A percentile compares a stretch with the other conserved stretches of the same genome.
phyloP scores from a whole-genome alignment of 192 early-diverging fungal species.

The Coemansia sp. region DNA sequence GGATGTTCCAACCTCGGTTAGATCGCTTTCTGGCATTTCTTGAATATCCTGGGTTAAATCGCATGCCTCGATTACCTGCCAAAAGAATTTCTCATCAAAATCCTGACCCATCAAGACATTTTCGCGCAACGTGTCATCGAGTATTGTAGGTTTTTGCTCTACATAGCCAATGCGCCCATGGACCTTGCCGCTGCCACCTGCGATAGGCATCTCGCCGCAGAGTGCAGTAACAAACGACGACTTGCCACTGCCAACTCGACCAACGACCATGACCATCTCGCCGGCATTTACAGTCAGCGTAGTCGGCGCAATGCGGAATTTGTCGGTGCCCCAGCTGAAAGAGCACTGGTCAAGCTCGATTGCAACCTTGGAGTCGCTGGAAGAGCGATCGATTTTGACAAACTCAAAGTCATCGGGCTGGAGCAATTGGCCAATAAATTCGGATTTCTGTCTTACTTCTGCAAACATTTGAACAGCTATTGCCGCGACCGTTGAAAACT shows the following conservation, averaged over 20 bases:
- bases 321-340: conserved; percentile 29
- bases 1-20: conserved; percentile 57
- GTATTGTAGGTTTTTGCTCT: conserved; percentile 41
- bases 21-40: conserved; percentile 31
- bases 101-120: conserved; percentile 44
- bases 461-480: neutral
- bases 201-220: conserved; percentile 83
- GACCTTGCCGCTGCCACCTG: conserved; percentile 64
- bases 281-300: conserved; percentile 60
- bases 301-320: conserved; percentile 61
- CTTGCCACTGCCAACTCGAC: conserved; percentile 78
- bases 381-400: neutral
- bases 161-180: conserved; percentile 59
- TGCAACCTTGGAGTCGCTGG: neutral
- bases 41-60: conserved; percentile 30
- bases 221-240: conserved; percentile 62
- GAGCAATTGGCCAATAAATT: conserved; percentile 4
- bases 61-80: conserved; percentile 25
- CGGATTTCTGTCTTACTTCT: neutral
- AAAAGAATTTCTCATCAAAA: conserved; percentile 31
- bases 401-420: neutral
- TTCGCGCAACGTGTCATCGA: conserved; percentile 46
- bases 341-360: conserved; percentile 20
- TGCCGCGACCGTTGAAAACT: neutral
- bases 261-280: conserved; percentile 77